Evolutionary conservation across 371 early-diverging fungal species (phyloP), one percentile per base, ranked within the genome.

Genomic region (Massospora cicadina): DNA sequence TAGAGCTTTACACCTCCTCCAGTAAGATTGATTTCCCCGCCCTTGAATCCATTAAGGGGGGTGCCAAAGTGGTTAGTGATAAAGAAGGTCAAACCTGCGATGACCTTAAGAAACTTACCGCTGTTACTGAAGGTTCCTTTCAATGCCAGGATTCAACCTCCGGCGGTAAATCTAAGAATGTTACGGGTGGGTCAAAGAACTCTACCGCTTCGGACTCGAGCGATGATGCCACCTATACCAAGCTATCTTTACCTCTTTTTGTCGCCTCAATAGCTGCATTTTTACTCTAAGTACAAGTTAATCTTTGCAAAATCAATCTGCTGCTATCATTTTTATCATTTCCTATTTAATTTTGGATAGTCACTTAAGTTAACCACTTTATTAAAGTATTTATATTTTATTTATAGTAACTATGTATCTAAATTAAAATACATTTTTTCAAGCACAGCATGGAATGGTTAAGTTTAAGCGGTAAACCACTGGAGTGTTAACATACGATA

Each of bases 1-100:
- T 63, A 5, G 63, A 63, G 17, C 24, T 63, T 5, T 26, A 5
- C 27, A 55, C 29, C 27, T 54, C 24, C 55, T 17, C 55, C 27
- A 27, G 27, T 24, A 63, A 27, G 3, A 24, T 63, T 12, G 27
- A 33, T 17, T 54, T 63, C n/a, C 43, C 32, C 1, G 17, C 25
- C 5, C n/a, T 63, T 10, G 25, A 63, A 2, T 25, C 24, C 24
- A 30, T 63, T 55, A 53, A 43, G 55, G 63, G 63, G 0, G 29
- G 27, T 63, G 53, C 54, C 12, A 1, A 1, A 12, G 25, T 63
- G 13, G 12, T 12, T 2, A 25, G 28, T 23, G 55, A 55, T 2
- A 26, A 7, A n/a, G 55, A 54, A 17, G 63, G 28, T 26, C 55
- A 54, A 17, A 54, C 27, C 29, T 63, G 63, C 55, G 55, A 54